Evolutionary conservation across 78 protist genomes (phyloP).

Genomic region (Dictyostelium brefeldianum): DNA sequence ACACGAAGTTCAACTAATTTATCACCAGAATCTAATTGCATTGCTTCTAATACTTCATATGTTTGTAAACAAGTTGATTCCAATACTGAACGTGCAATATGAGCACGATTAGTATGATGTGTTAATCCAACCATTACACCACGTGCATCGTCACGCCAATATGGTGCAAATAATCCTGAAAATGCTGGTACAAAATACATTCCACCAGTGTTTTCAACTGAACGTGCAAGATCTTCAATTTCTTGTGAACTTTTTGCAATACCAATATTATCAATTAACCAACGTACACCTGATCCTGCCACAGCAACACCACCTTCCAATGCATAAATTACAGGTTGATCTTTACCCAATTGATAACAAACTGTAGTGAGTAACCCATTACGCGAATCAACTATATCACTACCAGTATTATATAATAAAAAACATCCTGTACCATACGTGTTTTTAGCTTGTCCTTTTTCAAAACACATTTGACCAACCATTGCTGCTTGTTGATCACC

Average conservation of each 20-base stretch:
- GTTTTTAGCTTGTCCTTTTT: conserved; percentile 92
- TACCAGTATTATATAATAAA: conserved; percentile 95
- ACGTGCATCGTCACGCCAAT: conserved; percentile 92
- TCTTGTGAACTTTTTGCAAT: conserved; percentile 61
- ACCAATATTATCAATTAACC: conserved; percentile 90
- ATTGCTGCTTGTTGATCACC: conserved; percentile 99
- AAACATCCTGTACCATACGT: conserved; percentile 99
- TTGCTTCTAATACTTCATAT: conserved; percentile 83
- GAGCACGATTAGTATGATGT: conserved; percentile 85
- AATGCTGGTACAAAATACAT: conserved; percentile 94
- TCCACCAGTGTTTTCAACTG: conserved; percentile 87
- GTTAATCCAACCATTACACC: conserved; percentile 91
- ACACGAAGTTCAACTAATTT: conserved; percentile 67
- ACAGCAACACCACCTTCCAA: conserved; percentile 93
- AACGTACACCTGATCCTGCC: conserved; percentile 93
- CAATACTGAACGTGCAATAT: conserved; percentile 90
- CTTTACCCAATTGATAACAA: conserved; percentile 90
- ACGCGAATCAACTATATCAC: conserved; percentile 79
- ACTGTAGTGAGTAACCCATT: conserved; percentile 98
- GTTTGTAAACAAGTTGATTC: conserved; percentile 91
- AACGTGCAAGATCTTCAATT: conserved; percentile 79
- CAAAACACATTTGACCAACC: conserved; percentile 97
- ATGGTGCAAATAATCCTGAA: conserved; percentile 93
- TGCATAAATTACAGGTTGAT: conserved; percentile 21
- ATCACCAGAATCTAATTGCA: conserved; percentile 80